Evolutionary conservation across 495 filamentous ascomycete genomes (phyloP).

Genomic region (Parachaetomium inaequale): DNA sequence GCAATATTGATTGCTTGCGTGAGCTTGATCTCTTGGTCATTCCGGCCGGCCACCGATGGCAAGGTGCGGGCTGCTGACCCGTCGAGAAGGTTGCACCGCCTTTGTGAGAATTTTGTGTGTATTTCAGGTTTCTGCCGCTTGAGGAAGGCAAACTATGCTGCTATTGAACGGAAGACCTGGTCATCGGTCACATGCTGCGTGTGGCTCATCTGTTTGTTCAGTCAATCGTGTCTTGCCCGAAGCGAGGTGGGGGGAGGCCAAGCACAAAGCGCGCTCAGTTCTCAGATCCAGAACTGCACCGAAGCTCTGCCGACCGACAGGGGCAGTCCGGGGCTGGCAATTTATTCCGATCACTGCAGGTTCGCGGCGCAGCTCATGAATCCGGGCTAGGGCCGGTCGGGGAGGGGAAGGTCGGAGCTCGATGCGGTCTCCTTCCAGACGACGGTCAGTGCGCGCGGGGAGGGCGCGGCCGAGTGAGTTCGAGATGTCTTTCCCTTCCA

Average conservation of each 20-base stretch:
- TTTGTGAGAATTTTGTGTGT: slow-evolving; percentile 1
- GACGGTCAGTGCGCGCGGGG: background rate
- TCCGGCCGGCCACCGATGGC: slow-evolving; percentile 2
- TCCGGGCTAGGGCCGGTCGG: background rate
- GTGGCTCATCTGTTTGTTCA: background rate
- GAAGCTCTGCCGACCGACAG: background rate
- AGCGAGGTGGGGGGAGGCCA: background rate
- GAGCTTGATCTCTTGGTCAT: background rate
- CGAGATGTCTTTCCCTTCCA: background rate
- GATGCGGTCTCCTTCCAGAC: background rate
- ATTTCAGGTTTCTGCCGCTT: background rate
- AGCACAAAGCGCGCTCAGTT: background rate
- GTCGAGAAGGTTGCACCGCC: slow-evolving; percentile 3
- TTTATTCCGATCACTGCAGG: slow-evolving; percentile 3
- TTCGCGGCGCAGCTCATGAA: slow-evolving; percentile 15
- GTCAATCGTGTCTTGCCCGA: background rate
- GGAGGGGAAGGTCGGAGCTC: background rate
- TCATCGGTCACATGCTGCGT: background rate
- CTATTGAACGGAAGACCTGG: background rate
- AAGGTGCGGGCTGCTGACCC: slow-evolving; percentile 4
- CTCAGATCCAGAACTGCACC: background rate
- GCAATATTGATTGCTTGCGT: slow-evolving; percentile 26
- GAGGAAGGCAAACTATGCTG: background rate
- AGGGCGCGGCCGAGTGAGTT: background rate
- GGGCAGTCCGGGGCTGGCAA: background rate